Percentiles rank a stretch among this genome's conserved stretches.
phyloP scores from a whole-genome alignment of 129 eudicot genomes.

The Flaveria linearis region DNA sequence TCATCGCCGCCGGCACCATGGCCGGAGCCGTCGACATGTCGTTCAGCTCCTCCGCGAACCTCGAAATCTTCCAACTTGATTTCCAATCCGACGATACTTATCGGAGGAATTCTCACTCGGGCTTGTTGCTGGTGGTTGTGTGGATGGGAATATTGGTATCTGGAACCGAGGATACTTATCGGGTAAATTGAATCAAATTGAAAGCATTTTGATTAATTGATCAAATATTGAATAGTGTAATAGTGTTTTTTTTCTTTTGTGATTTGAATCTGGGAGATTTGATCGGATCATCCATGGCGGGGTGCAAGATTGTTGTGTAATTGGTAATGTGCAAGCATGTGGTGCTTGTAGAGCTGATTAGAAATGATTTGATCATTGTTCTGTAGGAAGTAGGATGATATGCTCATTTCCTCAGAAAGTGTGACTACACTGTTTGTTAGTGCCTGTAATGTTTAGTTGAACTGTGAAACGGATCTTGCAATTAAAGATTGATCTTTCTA shows the following conservation, averaged over 20 bases:
- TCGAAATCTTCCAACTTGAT: no score
- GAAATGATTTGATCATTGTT: not conserved
- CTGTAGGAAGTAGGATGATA: not conserved
- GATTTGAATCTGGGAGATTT: constrained; percentile 12
- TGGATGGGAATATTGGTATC: constrained; percentile 85
- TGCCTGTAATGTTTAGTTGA: not conserved
- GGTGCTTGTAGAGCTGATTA: constrained; percentile 24
- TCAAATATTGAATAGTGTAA: no score
- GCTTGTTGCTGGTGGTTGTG: constrained; percentile 97
- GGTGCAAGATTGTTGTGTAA: constrained; percentile 19
- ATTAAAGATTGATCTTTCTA: not conserved
- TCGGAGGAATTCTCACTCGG: no score
- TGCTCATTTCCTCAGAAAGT: not conserved
- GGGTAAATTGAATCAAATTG: constrained; percentile 34
- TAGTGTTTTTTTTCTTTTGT: not conserved
- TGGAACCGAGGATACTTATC: constrained; percentile 85
- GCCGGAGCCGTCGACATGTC: no score
- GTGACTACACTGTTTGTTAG: not conserved
- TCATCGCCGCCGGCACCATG: no score
- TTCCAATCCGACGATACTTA: no score
- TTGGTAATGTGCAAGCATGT: constrained; percentile 7
- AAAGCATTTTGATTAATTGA: not conserved
- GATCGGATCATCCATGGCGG: constrained; percentile 9
- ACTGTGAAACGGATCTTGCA: not conserved
- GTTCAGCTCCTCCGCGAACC: no score